Evolutionary conservation across 495 filamentous ascomycete genomes (phyloP), one percentile per base, ranked within the genome.

Genomic region (Acidiella bohemica): DNA sequence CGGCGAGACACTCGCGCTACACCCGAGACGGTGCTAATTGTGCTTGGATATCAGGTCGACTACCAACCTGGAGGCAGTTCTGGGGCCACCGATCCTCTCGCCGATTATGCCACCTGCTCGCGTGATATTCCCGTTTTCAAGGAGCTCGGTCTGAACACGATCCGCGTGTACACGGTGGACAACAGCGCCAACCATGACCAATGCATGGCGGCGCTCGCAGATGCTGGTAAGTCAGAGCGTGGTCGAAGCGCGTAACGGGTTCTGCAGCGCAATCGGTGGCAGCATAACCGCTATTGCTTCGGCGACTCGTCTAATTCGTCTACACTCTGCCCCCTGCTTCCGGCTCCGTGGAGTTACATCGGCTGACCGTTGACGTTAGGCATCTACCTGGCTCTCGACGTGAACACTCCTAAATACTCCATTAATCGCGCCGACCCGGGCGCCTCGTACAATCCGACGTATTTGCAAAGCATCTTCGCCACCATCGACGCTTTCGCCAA

Each of bases 141-240:
- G 60, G 72, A 85, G 48, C 67, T 95, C 7, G 84, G 85, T 32
- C 66, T 94, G 57, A 95, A 95, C 67, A 85, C 84, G 27, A 70
- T 95, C 47, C 85, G 87, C 59, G 77, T 93, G 44, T 95, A 95
- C 70, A 87, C 83, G 0, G 76, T 88, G 36, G 87, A 95, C 61
- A 93, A 93, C 66, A 83, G 80, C 20, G 59, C 65, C 46, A 67
- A 83, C 59, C 87, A 95, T 62, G 75, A 82, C 54, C 69, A 51
- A 35, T 63, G 60, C 56, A 63, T 63, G 60, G 43, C 23, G 23
- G 36, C 42, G 20, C 52, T 63, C 8, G 60, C 56, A 17, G 52
- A 51, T 10, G 59, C 57, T 13, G 60, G n/a, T n/a, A n/a, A n/a
- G n/a, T n/a, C n/a, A n/a, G n/a, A n/a, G n/a, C n/a, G n/a, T n/a